Conservation (phyloP, 192 early-diverging fungal genomes). For the Umbelopsis isabellina region DNA sequence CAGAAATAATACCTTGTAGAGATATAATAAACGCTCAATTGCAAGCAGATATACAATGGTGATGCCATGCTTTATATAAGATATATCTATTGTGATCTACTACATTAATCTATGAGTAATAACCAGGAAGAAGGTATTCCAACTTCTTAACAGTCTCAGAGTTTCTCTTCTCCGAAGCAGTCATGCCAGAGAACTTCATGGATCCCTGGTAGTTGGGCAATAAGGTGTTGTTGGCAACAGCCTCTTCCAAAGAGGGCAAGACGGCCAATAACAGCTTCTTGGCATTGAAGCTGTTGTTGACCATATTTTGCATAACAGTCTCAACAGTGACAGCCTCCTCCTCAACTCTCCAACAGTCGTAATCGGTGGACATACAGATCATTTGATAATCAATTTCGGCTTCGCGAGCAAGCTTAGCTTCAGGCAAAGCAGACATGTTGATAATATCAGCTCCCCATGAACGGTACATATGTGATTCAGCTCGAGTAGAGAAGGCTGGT, state of each 20-base stretch:
- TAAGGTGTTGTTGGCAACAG: constrained; percentile 55
- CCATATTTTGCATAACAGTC: constrained; percentile 86
- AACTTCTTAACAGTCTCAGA: constrained; percentile 75
- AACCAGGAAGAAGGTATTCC: constrained; percentile 82
- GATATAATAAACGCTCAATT: too few species aligned
- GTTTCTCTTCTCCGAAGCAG: constrained; percentile 72
- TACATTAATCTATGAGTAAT: constrained; percentile 48
- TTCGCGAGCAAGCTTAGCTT: constrained; percentile 96
- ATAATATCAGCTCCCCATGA: constrained; percentile 91
- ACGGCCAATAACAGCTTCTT: constrained; percentile 75
- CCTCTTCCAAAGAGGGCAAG: constrained; percentile 76
- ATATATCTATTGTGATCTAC: too few species aligned
- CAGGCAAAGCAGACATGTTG: constrained; percentile 98
- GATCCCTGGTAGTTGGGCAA: constrained; percentile 71
- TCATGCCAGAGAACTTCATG: constrained; percentile 88
- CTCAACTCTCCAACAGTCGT: constrained; percentile 86
- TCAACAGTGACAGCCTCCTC: constrained; percentile 87
- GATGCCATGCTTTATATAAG: too few species aligned
- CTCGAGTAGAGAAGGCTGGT: constrained; percentile 95
- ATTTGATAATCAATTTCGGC: constrained; percentile 98
- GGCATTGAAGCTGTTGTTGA: constrained; percentile 82
- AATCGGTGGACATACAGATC: constrained; percentile 99
- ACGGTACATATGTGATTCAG: constrained; percentile 97
- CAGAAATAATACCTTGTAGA: too few species aligned
- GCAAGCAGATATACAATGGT: too few species aligned